These are phyloP conservation scores for Priceomyces carsonii DNA, from an alignment of 805 yeast species.

Conservation along the genomic window DNA sequence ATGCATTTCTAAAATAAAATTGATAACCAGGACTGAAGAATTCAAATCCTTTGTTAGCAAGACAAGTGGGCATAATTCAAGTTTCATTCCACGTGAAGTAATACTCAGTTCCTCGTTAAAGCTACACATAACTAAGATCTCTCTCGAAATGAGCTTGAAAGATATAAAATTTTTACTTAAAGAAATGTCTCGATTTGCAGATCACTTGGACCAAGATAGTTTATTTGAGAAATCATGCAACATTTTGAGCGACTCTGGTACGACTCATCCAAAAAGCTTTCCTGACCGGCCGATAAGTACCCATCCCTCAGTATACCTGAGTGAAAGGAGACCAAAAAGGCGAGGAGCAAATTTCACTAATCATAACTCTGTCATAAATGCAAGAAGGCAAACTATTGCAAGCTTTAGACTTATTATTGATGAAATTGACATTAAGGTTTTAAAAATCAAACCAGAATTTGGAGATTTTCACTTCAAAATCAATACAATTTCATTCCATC, in stretches of 20 bases:
- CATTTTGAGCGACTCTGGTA: too few relatives aligned
- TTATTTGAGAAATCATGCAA: too few relatives aligned
- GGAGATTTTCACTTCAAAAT: conserved; percentile 23
- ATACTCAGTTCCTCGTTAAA: conserved; percentile 15
- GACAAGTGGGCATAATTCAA: conserved; percentile 9
- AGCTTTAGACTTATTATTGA: conserved; percentile 31
- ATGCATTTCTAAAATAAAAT: conserved; percentile 24
- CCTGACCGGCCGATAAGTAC: neutral
- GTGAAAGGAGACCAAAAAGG: conserved; percentile 16
- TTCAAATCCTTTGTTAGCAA: conserved; percentile 23
- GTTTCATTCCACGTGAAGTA: conserved; percentile 18
- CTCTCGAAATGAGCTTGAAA: conserved; percentile 10
- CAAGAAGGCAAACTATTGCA: conserved; percentile 37
- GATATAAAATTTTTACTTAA: conserved; percentile 11
- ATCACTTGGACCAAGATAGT: neutral
- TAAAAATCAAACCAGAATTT: conserved; percentile 20
- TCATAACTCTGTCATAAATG: conserved; percentile 21
- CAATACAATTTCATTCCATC: conserved; percentile 17
- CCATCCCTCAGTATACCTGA: conserved; percentile 10
- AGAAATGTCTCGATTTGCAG: conserved; percentile 10
- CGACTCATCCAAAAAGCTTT: neutral
- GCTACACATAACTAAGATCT: conserved; percentile 16
- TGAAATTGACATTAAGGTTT: conserved; percentile 16
- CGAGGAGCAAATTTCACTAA: conserved; percentile 13
- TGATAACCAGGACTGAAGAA: conserved; percentile 24